Evolutionary conservation across 2,329 filamentous ascomycete genomes (phyloP), one percentile per base, ranked within the genome.

Genomic region (Trichoderma breve): DNA sequence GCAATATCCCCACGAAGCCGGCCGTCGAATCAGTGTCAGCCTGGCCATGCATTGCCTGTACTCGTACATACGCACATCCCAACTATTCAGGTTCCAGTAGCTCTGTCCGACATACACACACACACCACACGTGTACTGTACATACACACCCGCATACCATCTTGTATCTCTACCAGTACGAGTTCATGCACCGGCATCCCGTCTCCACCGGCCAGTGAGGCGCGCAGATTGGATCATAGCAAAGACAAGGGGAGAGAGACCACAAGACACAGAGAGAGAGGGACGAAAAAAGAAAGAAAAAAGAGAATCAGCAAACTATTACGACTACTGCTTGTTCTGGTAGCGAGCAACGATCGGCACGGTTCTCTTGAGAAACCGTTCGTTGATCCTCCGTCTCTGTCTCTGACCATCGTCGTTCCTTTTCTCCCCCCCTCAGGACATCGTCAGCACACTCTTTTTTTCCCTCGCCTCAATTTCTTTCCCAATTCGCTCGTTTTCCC

Each of bases 121-220:
- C 36, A 39, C 36, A 18, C 36, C 36, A 39, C 36, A 39, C 36
- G 36, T 39, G 36, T 65, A 53, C n/a, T 28, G n/a, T 53, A 24
- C 66, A 51, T 69, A 26, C 66, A 36, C 36, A 69, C 28, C 28
- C 53, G 55, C 66, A 61, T 57, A 57, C 39, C n/a, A n/a, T 36
- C 43, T 66, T 32, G 55, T 60, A 32, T 26, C 55, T 58, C 26
- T 58, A 32, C 62, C 34, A 34, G 60, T 39, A 68, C 64, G 65
- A 68, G 70, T 72, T 72, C 63, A 72, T 72, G 63, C 64, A 68
- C 30, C 63, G 34, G 47, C 60, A 61, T 60, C 58, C 21, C 24
- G 36, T 63, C 57, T n/a, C 57, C 61, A 58, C 70, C 24, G 47
- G 30, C 32, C 70, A 26, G n/a, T 66, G 15, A 67, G 53, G 62